Evolutionary conservation across 805 yeast species (phyloP).

Genomic region (Scheffersomyces lignosus): DNA sequence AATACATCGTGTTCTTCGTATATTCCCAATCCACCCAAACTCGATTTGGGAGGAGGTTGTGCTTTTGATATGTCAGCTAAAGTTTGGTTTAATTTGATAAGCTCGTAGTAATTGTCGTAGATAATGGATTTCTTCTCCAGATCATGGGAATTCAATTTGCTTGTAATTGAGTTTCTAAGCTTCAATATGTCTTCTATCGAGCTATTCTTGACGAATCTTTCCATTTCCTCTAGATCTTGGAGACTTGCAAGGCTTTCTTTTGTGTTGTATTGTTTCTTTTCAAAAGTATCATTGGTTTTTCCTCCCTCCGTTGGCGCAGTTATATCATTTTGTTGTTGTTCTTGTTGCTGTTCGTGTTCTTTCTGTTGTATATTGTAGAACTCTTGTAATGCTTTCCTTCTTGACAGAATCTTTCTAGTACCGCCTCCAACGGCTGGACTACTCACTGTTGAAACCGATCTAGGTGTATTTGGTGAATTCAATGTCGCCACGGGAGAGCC

Average conservation of each 20-base stretch:
- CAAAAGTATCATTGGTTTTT: neutral
- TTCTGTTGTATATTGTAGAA: constrained; percentile 34
- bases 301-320: constrained; percentile 1
- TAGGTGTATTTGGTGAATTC: too few relatives aligned
- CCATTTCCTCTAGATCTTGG: constrained; percentile 18
- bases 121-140: constrained; percentile 68
- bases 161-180: constrained; percentile 35
- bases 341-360: constrained; percentile 8
- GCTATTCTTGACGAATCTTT: constrained; percentile 19
- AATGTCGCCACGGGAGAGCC: too few relatives aligned
- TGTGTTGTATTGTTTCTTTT: neutral
- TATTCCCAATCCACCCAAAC: constrained; percentile 1
- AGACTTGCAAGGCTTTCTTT: constrained; percentile 6
- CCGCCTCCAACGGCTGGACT: too few relatives aligned
- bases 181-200: constrained; percentile 31
- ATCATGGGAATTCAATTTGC: constrained; percentile 51
- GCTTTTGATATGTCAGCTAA: constrained; percentile 23
- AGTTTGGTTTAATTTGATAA: constrained; percentile 65
- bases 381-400: constrained; percentile 43
- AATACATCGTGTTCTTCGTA: neutral
- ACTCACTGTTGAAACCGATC: too few relatives aligned
- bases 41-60: neutral
- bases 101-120: constrained; percentile 73
- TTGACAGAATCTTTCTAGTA: constrained; percentile 34
- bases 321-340: neutral